Evolutionary conservation across 345 rosid species (phyloP), one percentile per base, ranked within the genome.

Genomic region (Lepidium didymum): DNA sequence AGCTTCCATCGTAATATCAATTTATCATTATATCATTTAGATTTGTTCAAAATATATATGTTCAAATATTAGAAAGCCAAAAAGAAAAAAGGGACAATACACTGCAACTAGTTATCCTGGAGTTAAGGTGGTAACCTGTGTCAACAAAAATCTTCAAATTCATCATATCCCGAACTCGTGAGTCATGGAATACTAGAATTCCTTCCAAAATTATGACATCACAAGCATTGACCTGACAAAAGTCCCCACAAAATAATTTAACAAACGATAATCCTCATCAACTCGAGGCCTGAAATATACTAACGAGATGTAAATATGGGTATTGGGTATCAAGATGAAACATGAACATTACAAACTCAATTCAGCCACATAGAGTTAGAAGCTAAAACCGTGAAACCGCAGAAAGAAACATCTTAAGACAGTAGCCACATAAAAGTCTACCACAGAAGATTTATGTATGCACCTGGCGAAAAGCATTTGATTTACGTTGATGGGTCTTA

Each of bases 121-220:
- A 7, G 44, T 56, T 40, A 42, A 64, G 59, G 61, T 43, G 55
- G 75, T 53, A 55, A 95, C 99, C 98, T 79, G 99, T 82, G 74
- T 95, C 99, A 40, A 95, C 99, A 62, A 95, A 95, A 60, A 95
- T 95, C 83, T 91, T 95, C 99, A 95, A 84, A 74, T 87, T 81
- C 99, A 95, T 95, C 64, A 86, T 80, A 78, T 85, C 84, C 41
- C 99, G 90, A 73, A 95, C 97, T 64, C 77, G 85, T 36, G 81
- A 89, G 67, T 95, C 98, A 78, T 95, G 98, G 57, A 95, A 95
- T 54, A 95, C 94, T 43, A 95, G 81, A 75, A 95, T 95, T 64
- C 99, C 99, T 82, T 91, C 98, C 82, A 95, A 70, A 75, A 95
- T 95, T 50, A 95, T 95, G 49, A 95, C 99, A 83, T 95, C 99